Evolutionary conservation across 2,329 filamentous ascomycete genomes (phyloP), one percentile per base, ranked within the genome.

Genomic region (Beauveria sp.): DNA sequence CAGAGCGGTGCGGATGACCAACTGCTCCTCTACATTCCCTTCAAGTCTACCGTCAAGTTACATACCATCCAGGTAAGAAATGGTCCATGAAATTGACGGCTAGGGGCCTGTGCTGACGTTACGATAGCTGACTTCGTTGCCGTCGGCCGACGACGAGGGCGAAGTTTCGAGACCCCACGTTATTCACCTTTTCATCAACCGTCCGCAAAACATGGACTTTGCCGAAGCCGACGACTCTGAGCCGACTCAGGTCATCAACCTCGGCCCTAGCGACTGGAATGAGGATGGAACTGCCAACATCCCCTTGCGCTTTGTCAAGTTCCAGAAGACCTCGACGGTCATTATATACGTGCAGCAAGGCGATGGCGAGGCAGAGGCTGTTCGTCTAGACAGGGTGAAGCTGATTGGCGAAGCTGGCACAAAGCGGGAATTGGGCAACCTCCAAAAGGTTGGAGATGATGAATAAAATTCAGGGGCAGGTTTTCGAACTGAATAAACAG

Each of bases 1-100:
- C 91, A 97, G 79, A 97, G 91, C 74, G 93, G 97, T 71, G 96
- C 93, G 42, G 95, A 99, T 71, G 93, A 98, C 77, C 95, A 99
- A 79, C 79, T 99, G 64, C 90, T 98, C 83, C 82, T 99, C 52
- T 98, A 88, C 75, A 81, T 96, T 62, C 93, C 95, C 1, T 96
- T 99, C 77, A 88, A 93, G 73, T 86, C 88, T 38, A 90, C 86
- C 53, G 73, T 96, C 66, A 99, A 98, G 79, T 82, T 98, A 57
- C 93, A 97, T 76, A 93, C 91, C 12, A 77, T 88, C 38, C 86
- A 88, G 78, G 85, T 85, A 76, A 62, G 75, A 65, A 26, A 24
- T 12, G 18, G 30, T 14, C 9, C 4, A 16, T 34, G 7, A 8
- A 4, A n/a, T 16, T 10, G 20, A 52, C 8, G 47, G 12, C 24